phyloP scores from a whole-genome alignment of 257 asterid genomes.

The Capsicum pubescens region DNA sequence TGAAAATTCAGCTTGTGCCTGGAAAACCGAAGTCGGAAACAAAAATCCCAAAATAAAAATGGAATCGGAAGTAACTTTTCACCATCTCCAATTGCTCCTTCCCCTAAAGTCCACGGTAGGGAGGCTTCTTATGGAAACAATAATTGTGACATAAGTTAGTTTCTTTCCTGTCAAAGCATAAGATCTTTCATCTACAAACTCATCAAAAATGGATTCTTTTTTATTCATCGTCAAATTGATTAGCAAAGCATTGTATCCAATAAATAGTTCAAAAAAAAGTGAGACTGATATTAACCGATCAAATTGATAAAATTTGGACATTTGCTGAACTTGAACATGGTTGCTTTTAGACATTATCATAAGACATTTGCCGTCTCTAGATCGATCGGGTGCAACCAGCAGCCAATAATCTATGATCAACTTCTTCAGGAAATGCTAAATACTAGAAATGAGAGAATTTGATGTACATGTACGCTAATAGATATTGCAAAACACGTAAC shows the following conservation, averaged over 20 bases:
- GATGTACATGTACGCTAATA: background rate
- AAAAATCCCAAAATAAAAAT: background rate
- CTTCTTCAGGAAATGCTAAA: background rate
- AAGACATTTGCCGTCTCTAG: background rate
- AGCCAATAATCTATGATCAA: background rate
- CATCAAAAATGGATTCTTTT: background rate
- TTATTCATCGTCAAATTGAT: no score
- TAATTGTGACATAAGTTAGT: background rate
- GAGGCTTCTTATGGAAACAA: conserved; percentile 9
- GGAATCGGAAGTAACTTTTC: background rate
- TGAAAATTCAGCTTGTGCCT: background rate
- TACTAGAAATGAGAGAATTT: background rate
- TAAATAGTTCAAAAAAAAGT: background rate
- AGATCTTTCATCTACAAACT: background rate
- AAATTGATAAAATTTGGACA: background rate
- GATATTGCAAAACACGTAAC: conserved; percentile 13
- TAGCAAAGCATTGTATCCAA: conserved; percentile 9
- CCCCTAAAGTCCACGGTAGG: background rate
- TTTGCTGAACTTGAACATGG: background rate
- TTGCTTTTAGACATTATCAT: background rate
- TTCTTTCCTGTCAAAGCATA: conserved; percentile 15
- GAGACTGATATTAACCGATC: background rate
- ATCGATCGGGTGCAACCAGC: background rate
- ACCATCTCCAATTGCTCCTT: background rate
- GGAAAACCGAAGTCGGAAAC: background rate